Evolutionary conservation across 257 asterid species (phyloP), one percentile per base, ranked within the genome.

Genomic region (Anisodus acutangulus): DNA sequence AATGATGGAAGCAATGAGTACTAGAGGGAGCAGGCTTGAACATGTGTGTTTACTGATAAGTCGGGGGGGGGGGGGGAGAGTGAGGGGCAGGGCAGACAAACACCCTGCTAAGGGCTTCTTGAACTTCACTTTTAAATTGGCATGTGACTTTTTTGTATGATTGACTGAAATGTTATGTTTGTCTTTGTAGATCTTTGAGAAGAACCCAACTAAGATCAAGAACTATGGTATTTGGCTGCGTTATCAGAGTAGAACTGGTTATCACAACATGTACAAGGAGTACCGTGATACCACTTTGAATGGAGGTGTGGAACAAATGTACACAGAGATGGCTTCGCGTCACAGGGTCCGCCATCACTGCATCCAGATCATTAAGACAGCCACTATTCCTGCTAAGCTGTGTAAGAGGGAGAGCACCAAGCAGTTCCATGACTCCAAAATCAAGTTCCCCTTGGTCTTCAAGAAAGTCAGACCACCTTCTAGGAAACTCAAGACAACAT

Each of bases 271-370:
- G 81, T 76, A 76, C 62, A 74, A 74, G 80, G 80, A 74, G 80
- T 74, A 49, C 80, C 80, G 80, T 19, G 80, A 74, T 22, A 74
- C 81, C 81, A 74, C 81, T 49, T 74, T 74, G 62, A 74, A 74
- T 74, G 81, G 81, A 74, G 81, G 19, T 74, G 81, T 74, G 9
- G 81, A 74, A 6, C 81, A 74, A 62, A 74, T 74, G 81, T 74
- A 74, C 81, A 49, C 81, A 47, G 81, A 74, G 62, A 74, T 74
- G 81, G 81, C 81, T 74, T 74, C 81, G 22, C 81, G 81, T 74
- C 81, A 74, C 62, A 74, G 81, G 62, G 81, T 74, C 45, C 81
- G 81, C 62, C 81, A 74, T 22, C 81, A 74, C 60, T 74, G 81
- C 81, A 74, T 74, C 81, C 81, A 74, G 62, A 74, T 74, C 62